Base-by-base conservation (phyloP, 768 basidiomycete genomes). In the Leucosporidium creatinivorum region DNA sequence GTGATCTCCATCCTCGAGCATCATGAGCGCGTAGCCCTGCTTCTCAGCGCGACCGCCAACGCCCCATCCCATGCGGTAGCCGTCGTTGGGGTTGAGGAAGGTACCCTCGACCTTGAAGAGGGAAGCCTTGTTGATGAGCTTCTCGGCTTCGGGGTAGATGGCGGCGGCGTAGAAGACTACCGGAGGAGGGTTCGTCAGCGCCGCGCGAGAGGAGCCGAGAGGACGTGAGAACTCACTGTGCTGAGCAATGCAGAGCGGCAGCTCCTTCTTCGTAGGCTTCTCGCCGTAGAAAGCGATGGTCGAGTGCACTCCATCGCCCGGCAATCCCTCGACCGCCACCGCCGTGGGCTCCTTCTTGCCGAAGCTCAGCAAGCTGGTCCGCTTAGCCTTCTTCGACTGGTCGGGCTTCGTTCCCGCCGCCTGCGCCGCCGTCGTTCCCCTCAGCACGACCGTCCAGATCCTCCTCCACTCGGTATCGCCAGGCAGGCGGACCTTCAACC, bases 391-490 rank as follows among this genome's bases (percentile, higher is more conserved):
- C 57, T 72, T 72, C 28, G 47, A 64, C 30, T 66, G 55, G 3
- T 48, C 62, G 5, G 51, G 61, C 50, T 18, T 25, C 3, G 31
- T 10, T 4, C 50, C 33, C 4, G 26, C 26, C 51, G 51, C 51
- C 51, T 26, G 51, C 26, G 30, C 19, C 49, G 55, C 48, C 15
- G 28, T 28, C 52, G 65, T 4, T 0, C 69, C 69, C 19, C 67
- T 55, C 18, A 80, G 81, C 8, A 96, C 80, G 9, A 87, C 84
- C 81, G 90, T 85, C 89, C 91, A 98, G 55, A 93, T 82, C 51
- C 85, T 84, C 77, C 92, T 92, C 94, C 94, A 98, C 73, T 96
- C 92, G 0, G 90, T 93, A 73, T 93, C 91, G n/a, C 94, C 93
- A n/a, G 93, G 88, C 49, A 97, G 82, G 55, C 94, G 87, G 56